These are phyloP conservation scores for Puccinellia tenuiflora DNA, from an alignment of 176 grass and related monocot species.

Conservation along the genomic window DNA sequence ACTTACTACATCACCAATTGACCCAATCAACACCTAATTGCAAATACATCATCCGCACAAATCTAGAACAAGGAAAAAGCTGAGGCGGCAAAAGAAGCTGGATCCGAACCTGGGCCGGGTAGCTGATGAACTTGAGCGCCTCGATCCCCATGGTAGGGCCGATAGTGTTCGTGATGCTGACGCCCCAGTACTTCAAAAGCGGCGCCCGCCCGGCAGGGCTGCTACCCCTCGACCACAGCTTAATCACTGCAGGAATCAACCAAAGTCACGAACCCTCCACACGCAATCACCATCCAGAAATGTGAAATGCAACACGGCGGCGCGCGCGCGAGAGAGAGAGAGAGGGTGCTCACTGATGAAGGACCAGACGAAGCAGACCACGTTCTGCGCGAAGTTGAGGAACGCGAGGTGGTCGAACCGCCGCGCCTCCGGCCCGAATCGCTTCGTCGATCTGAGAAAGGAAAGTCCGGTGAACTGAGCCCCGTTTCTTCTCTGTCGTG, in stretches of 20 bases:
- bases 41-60: neutral
- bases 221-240: constrained; percentile 56
- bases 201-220: constrained; percentile 57
- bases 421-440: constrained; percentile 68
- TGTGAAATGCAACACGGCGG: neutral
- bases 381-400: constrained; percentile 92
- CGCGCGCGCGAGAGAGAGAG: neutral
- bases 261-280: neutral
- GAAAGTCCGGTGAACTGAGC: neutral
- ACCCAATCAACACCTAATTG: neutral
- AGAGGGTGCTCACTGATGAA: constrained; percentile 68
- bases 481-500: neutral
- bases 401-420: constrained; percentile 94
- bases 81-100: neutral
- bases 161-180: constrained; percentile 89
- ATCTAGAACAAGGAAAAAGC: neutral
- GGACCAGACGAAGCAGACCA: constrained; percentile 85
- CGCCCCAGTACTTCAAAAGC: constrained; percentile 64
- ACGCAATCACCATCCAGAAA: neutral
- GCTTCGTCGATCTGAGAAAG: constrained; percentile 81
- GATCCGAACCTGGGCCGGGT: constrained; percentile 74
- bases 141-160: constrained; percentile 94
- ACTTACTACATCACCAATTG: neutral
- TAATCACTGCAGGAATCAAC: constrained; percentile 59
- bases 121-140: constrained; percentile 97